Percentiles rank a stretch among this genome's conserved stretches.
These are phyloP conservation scores for Schwanniomyces occidentalis DNA, from an alignment of 805 yeast genomes.

Conservation along the genomic window DNA sequence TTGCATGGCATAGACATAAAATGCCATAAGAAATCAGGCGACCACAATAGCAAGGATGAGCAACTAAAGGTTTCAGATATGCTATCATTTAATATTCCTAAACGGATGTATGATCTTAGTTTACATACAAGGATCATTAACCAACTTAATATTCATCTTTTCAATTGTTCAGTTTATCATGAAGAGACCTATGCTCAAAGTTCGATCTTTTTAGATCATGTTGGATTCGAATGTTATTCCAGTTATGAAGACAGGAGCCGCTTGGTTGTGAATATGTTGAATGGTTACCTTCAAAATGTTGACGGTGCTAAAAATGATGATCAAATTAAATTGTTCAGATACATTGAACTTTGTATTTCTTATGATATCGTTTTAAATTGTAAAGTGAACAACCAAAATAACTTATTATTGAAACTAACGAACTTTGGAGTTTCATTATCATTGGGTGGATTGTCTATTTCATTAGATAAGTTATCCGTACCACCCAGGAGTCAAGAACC, in stretches of 20 bases:
- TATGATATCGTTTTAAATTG: too few species aligned
- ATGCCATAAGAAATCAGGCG: too few species aligned
- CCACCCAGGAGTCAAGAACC: too few species aligned
- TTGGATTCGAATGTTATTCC: slow-evolving; percentile 18
- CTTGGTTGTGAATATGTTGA: slow-evolving; percentile 16
- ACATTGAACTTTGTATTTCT: slow-evolving; percentile 21
- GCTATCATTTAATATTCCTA: slow-evolving; percentile 17
- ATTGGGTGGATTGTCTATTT: neutral
- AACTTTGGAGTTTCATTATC: slow-evolving; percentile 1
- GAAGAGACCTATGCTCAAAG: slow-evolving; percentile 13
- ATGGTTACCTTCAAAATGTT: slow-evolving; percentile 21
- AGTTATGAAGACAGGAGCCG: slow-evolving; percentile 14
- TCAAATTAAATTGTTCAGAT: slow-evolving; percentile 21
- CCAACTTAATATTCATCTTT: slow-evolving; percentile 24
- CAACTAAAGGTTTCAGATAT: neutral
- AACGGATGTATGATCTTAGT: slow-evolving; percentile 18
- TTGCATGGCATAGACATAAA: slow-evolving; percentile 19
- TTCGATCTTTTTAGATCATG: slow-evolving; percentile 21
- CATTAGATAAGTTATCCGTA: neutral
- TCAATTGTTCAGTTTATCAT: slow-evolving; percentile 12
- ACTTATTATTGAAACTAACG: neutral
- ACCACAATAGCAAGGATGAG: too few species aligned
- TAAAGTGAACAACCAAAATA: neutral
- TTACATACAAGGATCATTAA: slow-evolving; percentile 21
- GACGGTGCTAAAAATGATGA: slow-evolving; percentile 11